Evolutionary conservation across 805 yeast species (phyloP).

Genomic region (Hanseniaspora lachancei): DNA sequence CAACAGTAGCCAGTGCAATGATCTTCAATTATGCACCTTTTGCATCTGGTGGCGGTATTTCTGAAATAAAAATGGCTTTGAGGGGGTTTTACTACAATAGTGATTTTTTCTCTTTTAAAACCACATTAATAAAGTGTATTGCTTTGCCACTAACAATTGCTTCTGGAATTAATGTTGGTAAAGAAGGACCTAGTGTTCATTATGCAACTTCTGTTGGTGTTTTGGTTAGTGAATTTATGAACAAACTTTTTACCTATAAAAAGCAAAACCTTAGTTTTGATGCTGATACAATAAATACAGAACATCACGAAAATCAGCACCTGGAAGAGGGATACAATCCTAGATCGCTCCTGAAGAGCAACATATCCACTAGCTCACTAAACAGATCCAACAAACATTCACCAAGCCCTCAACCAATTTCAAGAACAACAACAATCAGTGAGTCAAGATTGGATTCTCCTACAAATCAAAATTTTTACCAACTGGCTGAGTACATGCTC

Average conservation of each 20-base stretch:
- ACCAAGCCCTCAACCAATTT: background rate
- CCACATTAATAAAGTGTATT: slow-evolving; percentile 60
- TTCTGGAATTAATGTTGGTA: slow-evolving; percentile 86
- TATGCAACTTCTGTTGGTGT: slow-evolving; percentile 64
- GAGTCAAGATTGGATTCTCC: slow-evolving; percentile 33
- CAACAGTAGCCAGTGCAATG: slow-evolving; percentile 49
- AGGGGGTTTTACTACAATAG: slow-evolving; percentile 68
- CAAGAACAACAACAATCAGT: slow-evolving; percentile 15
- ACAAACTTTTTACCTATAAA: slow-evolving; percentile 41
- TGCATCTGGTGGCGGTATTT: slow-evolving; percentile 96
- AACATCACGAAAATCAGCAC: background rate
- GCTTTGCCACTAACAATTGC: slow-evolving; percentile 85
- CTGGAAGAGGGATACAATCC: slow-evolving; percentile 13
- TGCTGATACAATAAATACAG: background rate
- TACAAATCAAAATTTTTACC: slow-evolving; percentile 25
- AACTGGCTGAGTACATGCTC: slow-evolving; percentile 37
- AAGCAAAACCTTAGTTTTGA: slow-evolving; percentile 19
- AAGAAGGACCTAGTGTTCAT: slow-evolving; percentile 97
- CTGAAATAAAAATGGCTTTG: slow-evolving; percentile 89
- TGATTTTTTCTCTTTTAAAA: slow-evolving; percentile 61
- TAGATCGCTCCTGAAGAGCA: slow-evolving; percentile 16
- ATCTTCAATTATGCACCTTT: slow-evolving; percentile 66
- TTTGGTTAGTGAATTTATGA: slow-evolving; percentile 53
- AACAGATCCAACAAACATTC: slow-evolving; percentile 32
- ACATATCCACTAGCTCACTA: slow-evolving; percentile 14